These are phyloP conservation scores for Yamadazyma epiphylla DNA, from an alignment of 1,139 yeast species.

Conservation along the genomic window DNA sequence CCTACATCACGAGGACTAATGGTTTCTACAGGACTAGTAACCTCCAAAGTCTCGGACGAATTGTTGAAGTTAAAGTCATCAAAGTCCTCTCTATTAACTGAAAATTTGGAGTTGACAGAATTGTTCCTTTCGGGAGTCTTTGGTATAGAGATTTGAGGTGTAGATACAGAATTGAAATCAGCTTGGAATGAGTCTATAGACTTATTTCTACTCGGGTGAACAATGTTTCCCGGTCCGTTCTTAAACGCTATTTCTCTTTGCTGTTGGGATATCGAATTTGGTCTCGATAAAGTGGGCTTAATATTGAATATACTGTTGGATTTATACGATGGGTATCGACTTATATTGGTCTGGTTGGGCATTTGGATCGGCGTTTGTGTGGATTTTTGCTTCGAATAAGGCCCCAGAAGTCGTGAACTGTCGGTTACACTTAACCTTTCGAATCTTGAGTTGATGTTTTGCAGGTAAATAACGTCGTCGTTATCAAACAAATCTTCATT, in stretches of 20 bases:
- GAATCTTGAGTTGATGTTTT: conserved; percentile 1
- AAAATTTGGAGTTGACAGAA: background rate
- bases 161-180: conserved; percentile 14
- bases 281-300: conserved; percentile 2
- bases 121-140: background rate
- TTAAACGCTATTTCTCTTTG: conserved; percentile 9
- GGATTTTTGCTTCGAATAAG: conserved; percentile 1
- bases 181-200: conserved; percentile 31
- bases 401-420: conserved; percentile 2
- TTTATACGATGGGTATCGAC: conserved; percentile 7
- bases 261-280: conserved; percentile 1
- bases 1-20: no score
- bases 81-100: conserved; percentile 8
- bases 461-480: conserved; percentile 7
- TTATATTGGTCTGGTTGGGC: conserved; percentile 1
- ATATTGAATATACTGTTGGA: conserved; percentile 4
- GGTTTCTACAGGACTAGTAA: background rate
- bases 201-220: conserved; percentile 19
- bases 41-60: conserved; percentile 8
- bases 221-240: conserved; percentile 22
- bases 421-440: conserved; percentile 8
- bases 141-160: background rate
- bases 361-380: background rate
- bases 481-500: conserved; percentile 19
- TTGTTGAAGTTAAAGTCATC: conserved; percentile 16